Conservation (phyloP, 2,329 filamentous ascomycete genomes). For the Penicillium vulpinum region DNA sequence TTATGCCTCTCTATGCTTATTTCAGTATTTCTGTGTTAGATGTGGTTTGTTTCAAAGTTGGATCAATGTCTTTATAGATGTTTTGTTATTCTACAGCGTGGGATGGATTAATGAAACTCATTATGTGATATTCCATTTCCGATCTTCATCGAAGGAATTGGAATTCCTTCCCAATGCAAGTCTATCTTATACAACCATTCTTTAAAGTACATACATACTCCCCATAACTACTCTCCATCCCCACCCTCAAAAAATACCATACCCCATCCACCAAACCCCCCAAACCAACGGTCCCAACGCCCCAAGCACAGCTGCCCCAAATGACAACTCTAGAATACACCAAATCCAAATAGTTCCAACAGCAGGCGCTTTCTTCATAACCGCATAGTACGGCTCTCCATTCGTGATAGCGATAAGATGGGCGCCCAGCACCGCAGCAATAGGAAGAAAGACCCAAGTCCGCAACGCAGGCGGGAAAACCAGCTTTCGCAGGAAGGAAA, state of each 20-base stretch:
- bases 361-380: conserved; percentile 90
- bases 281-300: conserved; percentile 53
- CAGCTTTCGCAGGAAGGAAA: conserved; percentile 30
- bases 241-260: conserved; percentile 41
- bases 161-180: not conserved
- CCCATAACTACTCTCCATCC: no score
- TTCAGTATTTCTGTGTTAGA: not conserved
- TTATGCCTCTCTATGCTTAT: not conserved
- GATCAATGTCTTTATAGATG: not conserved
- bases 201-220: not conserved
- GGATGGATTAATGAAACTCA: not conserved
- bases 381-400: conserved; percentile 73
- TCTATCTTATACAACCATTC: no score
- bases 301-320: conserved; percentile 64
- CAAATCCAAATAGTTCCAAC: conserved; percentile 90
- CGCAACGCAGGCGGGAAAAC: conserved; percentile 36
- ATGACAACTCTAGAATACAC: conserved; percentile 82
- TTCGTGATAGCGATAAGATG: conserved; percentile 84
- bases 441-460: conserved; percentile 37
- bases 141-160: not conserved
- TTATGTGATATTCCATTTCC: not conserved
- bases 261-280: conserved; percentile 56
- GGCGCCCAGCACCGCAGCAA: conserved; percentile 58
- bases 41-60: not conserved
- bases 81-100: not conserved